Base-by-base conservation (phyloP, 495 filamentous ascomycete species). In the Pyronema domesticum region DNA sequence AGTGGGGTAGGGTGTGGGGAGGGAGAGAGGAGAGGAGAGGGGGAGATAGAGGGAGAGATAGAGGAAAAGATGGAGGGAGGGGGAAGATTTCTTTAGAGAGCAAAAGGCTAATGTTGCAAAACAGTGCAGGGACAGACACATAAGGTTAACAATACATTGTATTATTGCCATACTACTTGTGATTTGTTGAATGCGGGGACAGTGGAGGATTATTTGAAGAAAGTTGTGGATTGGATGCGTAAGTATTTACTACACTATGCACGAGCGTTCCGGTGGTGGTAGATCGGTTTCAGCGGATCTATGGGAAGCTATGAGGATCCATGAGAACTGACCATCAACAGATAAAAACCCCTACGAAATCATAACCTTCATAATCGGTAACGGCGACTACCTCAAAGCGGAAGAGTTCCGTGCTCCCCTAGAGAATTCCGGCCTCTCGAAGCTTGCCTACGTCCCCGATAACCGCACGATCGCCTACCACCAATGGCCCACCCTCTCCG, bases 281-380 rank as follows among this genome's bases (percentile, higher is more conserved):
- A 30, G 23, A 30, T 30, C 23, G 1, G 5, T 30, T 30, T 30
- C 23, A 30, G 23, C 23, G 5, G 23, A 30, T 30, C 23, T 30
- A 1, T 5, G 5, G 2, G 5, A 30, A 30, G 5, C 23, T 30
- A 30, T 30, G 5, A 30, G 5, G 23, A 30, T 30, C 23, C 23
- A 30, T 30, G 1, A 30, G 23, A 30, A 30, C 23, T 30, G 23
- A 30, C 5, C 23, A 30, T 30, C 23, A 30, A 30, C 23, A 15
- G 23, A 70, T 6, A 63, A 66, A 1, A 79, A 96, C 60, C 87
- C 86, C 0, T 91, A 86, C 66, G 88, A 96, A 58, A 82, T 95
- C 4, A 78, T 96, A n/a, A 94, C 88, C 4, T 77, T 95, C 51
- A 70, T 96, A 7, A 76, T 96, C 46, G 86, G 82, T 13, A 96